phyloP scores from a whole-genome alignment of 2,329 filamentous ascomycete species.

The Aspergillus ibericus region DNA sequence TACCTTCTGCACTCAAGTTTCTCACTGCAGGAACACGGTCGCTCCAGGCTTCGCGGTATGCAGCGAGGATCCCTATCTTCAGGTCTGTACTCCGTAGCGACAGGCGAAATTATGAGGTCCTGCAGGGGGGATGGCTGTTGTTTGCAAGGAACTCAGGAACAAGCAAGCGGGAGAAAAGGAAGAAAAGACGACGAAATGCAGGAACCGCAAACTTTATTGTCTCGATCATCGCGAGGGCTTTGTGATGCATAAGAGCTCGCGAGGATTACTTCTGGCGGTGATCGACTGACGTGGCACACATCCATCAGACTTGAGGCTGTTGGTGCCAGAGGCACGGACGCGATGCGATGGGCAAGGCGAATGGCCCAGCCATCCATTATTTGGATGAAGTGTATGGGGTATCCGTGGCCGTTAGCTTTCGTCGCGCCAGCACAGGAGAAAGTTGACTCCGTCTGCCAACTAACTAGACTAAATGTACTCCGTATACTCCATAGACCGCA shows the following conservation, averaged over 20 bases:
- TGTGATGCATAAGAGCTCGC: slow-evolving; percentile 3
- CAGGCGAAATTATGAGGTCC: background rate
- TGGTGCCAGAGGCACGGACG: slow-evolving; percentile 5
- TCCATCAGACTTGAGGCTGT: slow-evolving; percentile 4
- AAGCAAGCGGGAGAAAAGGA: background rate
- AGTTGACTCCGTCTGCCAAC: background rate
- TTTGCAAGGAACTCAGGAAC: background rate
- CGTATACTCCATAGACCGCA: background rate
- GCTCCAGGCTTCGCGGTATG: background rate
- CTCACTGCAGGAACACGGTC: background rate
- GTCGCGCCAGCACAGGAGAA: background rate
- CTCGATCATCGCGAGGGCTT: background rate
- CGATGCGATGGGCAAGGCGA: background rate
- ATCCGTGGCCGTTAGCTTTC: background rate
- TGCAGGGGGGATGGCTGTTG: background rate
- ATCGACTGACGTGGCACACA: slow-evolving; percentile 13
- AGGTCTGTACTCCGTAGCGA: background rate
- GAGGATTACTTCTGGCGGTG: slow-evolving; percentile 1
- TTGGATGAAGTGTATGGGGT: background rate
- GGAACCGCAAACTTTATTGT: slow-evolving; percentile 13
- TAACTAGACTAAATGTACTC: background rate
- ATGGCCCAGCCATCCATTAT: background rate
- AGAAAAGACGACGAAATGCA: slow-evolving; percentile 6
- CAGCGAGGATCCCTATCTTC: background rate
- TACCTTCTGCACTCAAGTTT: background rate